Conservation (phyloP, 495 filamentous ascomycete species). For the Aspergillus heteromorphus region DNA sequence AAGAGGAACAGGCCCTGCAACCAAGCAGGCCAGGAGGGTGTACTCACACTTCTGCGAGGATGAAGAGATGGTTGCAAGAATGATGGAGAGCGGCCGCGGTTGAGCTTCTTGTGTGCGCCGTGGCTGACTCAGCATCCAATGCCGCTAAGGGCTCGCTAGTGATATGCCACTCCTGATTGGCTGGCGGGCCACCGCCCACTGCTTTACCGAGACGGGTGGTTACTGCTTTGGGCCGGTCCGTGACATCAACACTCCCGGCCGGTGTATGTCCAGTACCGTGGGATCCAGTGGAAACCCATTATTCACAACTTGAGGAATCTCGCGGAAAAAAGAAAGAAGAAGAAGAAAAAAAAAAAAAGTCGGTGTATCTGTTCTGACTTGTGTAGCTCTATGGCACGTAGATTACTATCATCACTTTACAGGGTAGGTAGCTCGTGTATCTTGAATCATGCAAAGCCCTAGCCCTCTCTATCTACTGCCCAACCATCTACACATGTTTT, state of each 20-base stretch:
- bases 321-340: too few relatives aligned
- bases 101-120: slow-evolving; percentile 43
- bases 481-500: not conserved
- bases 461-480: slow-evolving; percentile 10
- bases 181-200: not conserved
- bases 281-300: not conserved
- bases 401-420: not conserved
- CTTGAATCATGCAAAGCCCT: not conserved
- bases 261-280: not conserved
- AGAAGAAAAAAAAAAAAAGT: not conserved
- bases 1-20: slow-evolving; percentile 7
- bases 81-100: slow-evolving; percentile 31
- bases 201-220: slow-evolving; percentile 19
- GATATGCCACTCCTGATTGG: slow-evolving; percentile 13
- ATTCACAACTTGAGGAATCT: not conserved
- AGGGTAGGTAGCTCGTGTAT: not conserved
- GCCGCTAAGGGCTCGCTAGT: slow-evolving; percentile 38
- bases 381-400: not conserved
- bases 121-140: slow-evolving; percentile 39
- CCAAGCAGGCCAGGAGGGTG: not conserved
- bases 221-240: slow-evolving; percentile 1
- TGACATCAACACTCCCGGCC: slow-evolving; percentile 3
- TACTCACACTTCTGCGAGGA: slow-evolving; percentile 50
- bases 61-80: slow-evolving; percentile 50
- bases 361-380: not conserved